Evolutionary conservation across 2,329 filamentous ascomycete genomes (phyloP).

Genomic region (Simplicillium aogashimaense): DNA sequence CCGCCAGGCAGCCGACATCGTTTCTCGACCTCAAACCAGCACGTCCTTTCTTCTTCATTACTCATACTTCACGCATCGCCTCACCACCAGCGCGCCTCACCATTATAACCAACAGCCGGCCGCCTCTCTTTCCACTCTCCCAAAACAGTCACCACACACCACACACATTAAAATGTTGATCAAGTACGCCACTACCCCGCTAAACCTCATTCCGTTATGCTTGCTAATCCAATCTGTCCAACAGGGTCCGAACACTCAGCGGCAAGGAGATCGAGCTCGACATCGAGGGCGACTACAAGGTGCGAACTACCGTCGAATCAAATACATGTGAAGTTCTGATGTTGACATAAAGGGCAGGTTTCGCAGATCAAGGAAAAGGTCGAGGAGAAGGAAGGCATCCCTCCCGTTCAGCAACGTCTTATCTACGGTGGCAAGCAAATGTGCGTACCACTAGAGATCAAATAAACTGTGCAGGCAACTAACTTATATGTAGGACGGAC

Average conservation of each 20-base stretch:
- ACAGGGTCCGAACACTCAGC: conserved; percentile 90
- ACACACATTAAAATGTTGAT: conserved; percentile 27
- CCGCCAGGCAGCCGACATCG: no score
- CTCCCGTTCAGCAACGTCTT: conserved; percentile 88
- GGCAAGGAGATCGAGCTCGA: conserved; percentile 99
- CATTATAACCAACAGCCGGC: no score
- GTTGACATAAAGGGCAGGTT: conserved; percentile 44
- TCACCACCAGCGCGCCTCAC: no score
- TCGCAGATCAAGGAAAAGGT: conserved; percentile 97
- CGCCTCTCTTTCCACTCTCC: not conserved
- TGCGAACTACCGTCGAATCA: conserved; percentile 25
- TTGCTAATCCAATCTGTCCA: not conserved
- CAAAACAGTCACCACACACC: conserved; percentile 4
- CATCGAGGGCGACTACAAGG: conserved; percentile 90
- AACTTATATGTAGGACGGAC: conserved; percentile 57
- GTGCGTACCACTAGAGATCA: conserved; percentile 39
- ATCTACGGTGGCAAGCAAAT: conserved; percentile 98
- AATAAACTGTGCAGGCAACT: conserved; percentile 1
- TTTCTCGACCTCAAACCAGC: no score
- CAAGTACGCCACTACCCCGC: conserved; percentile 30
- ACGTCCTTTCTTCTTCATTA: no score
- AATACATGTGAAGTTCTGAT: not conserved
- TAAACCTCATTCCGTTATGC: conserved; percentile 1
- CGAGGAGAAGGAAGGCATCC: conserved; percentile 98
- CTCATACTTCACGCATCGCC: no score